Evolutionary conservation across 352 stramenopile genomes (phyloP).

Genomic region (Globisporangium alternatum): DNA sequence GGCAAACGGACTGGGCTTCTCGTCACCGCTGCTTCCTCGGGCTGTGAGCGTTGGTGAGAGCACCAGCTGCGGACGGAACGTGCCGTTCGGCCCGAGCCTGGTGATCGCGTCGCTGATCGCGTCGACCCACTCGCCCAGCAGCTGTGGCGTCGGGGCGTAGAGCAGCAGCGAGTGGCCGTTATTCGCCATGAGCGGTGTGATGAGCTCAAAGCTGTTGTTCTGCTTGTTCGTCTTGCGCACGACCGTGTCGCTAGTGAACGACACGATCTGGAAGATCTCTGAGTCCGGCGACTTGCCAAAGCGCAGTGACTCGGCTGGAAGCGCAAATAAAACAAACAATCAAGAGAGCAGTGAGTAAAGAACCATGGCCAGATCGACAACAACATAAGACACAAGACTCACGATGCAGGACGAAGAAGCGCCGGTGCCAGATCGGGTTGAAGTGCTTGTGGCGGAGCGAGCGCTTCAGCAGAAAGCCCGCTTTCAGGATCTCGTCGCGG

Average conservation of each 20-base stretch:
- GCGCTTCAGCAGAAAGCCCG: slow-evolving; percentile 81
- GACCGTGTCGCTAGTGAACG: slow-evolving; percentile 53
- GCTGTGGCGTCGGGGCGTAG: slow-evolving; percentile 43
- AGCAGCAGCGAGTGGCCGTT: slow-evolving; percentile 67
- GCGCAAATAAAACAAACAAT: slow-evolving; percentile 5
- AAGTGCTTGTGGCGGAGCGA: slow-evolving; percentile 86
- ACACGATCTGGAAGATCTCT: slow-evolving; percentile 76
- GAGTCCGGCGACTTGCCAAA: slow-evolving; percentile 64
- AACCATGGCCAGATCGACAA: neutral
- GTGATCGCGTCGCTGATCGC: slow-evolving; percentile 50
- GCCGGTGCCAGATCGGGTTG: slow-evolving; percentile 75
- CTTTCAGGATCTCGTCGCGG: slow-evolving; percentile 64
- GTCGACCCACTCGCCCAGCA: slow-evolving; percentile 63
- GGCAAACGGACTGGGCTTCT: slow-evolving; percentile 1
- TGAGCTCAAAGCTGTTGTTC: slow-evolving; percentile 77
- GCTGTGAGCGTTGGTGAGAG: slow-evolving; percentile 8
- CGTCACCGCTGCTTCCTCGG: slow-evolving; percentile 4
- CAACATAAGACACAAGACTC: slow-evolving; percentile 5
- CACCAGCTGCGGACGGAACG: neutral
- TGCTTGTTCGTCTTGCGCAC: slow-evolving; percentile 71
- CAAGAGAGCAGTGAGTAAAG: neutral
- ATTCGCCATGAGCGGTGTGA: slow-evolving; percentile 66
- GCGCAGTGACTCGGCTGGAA: slow-evolving; percentile 52
- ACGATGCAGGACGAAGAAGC: slow-evolving; percentile 74
- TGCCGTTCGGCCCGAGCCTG: slow-evolving; percentile 10